A percentile compares a stretch with the other conserved stretches of the same genome.
Evolutionary conservation across 2,329 filamentous ascomycete species (phyloP).

Genomic region (Beauveria rudraprayagi): DNA sequence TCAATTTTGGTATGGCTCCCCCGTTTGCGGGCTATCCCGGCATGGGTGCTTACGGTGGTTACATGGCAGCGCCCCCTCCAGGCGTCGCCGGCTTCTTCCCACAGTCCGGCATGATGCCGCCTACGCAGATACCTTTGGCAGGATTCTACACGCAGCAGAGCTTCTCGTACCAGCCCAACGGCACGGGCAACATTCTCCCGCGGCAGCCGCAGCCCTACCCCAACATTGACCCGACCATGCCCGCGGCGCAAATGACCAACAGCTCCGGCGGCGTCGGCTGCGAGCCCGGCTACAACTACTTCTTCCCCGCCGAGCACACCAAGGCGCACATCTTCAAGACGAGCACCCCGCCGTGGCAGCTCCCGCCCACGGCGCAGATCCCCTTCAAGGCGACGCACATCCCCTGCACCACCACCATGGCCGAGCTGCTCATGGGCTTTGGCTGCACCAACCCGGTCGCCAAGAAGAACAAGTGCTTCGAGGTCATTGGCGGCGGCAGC

Average conservation of each 20-base stretch:
- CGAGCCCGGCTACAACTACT: slow-evolving; percentile 56
- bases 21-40: slow-evolving; percentile 16
- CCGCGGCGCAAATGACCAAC: slow-evolving; percentile 48
- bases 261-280: slow-evolving; percentile 48
- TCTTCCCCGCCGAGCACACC: slow-evolving; percentile 50
- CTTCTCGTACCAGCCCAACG: slow-evolving; percentile 30
- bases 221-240: slow-evolving; percentile 34
- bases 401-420: slow-evolving; percentile 43
- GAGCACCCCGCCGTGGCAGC: slow-evolving; percentile 44
- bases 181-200: slow-evolving; percentile 24
- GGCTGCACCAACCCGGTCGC: slow-evolving; percentile 43
- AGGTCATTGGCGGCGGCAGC: slow-evolving; percentile 45
- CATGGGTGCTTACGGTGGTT: slow-evolving; percentile 20
- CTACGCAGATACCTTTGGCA: slow-evolving; percentile 13
- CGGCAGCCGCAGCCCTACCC: slow-evolving; percentile 37
- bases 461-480: slow-evolving; percentile 49
- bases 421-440: slow-evolving; percentile 50
- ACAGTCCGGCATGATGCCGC: not conserved
- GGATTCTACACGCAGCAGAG: slow-evolving; percentile 22
- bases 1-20: slow-evolving; percentile 22
- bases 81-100: not conserved
- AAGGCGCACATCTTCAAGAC: slow-evolving; percentile 52
- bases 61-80: slow-evolving; percentile 8
- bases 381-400: slow-evolving; percentile 44
- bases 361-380: slow-evolving; percentile 32